Evolutionary conservation across 2,329 filamentous ascomycete genomes (phyloP).

Genomic region (Colletotrichum filicis): DNA sequence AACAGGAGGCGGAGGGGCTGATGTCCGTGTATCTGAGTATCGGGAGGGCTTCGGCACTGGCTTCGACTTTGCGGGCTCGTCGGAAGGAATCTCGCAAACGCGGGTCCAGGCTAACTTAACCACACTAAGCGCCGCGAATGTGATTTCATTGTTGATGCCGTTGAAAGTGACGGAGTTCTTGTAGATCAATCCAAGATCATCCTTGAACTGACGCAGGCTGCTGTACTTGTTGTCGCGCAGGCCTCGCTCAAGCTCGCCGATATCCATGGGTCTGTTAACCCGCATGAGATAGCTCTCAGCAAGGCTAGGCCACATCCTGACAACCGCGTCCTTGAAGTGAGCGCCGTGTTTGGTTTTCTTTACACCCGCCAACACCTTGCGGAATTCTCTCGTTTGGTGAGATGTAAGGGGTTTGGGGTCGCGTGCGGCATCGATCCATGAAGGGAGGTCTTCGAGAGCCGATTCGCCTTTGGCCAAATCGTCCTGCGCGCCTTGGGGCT

Average conservation of each 20-base stretch:
- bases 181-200: slow-evolving; percentile 81
- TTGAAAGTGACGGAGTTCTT: slow-evolving; percentile 87
- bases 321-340: slow-evolving; percentile 82
- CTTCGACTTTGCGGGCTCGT: slow-evolving; percentile 70
- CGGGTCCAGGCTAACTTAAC: slow-evolving; percentile 66
- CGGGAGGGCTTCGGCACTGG: slow-evolving; percentile 57
- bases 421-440: slow-evolving; percentile 54
- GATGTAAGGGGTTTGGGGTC: slow-evolving; percentile 64
- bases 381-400: slow-evolving; percentile 70
- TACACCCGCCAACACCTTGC: slow-evolving; percentile 75
- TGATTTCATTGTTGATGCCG: slow-evolving; percentile 79
- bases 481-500: slow-evolving; percentile 46
- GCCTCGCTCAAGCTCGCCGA: slow-evolving; percentile 83
- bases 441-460: slow-evolving; percentile 45
- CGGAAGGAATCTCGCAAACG: slow-evolving; percentile 54
- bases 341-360: slow-evolving; percentile 88
- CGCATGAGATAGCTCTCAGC: slow-evolving; percentile 77
- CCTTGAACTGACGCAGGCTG: slow-evolving; percentile 77
- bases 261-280: slow-evolving; percentile 84
- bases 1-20: slow-evolving; percentile 43
- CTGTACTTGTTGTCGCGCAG: slow-evolving; percentile 75
- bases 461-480: slow-evolving; percentile 29
- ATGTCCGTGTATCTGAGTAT: slow-evolving; percentile 56
- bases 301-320: slow-evolving; percentile 78
- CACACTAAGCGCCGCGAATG: slow-evolving; percentile 63